Evolutionary conservation across 2,329 filamentous ascomycete species (phyloP).

Genomic region (Corinectria fuckeliana): DNA sequence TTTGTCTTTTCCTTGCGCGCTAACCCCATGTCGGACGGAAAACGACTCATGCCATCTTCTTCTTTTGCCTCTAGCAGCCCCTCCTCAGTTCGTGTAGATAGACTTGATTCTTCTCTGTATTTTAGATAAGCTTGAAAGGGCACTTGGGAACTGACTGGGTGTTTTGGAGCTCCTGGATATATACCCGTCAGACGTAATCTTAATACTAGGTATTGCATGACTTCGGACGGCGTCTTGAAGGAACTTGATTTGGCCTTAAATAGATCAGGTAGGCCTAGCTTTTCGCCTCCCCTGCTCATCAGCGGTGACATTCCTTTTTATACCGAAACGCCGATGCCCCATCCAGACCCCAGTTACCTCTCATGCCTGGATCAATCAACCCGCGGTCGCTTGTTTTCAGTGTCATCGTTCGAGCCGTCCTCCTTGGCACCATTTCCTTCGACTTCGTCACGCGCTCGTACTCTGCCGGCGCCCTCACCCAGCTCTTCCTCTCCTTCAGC

Average conservation of each 20-base stretch:
- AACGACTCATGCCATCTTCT: conserved; percentile 5
- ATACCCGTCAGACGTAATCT: conserved; percentile 35
- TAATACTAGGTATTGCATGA: conserved; percentile 40
- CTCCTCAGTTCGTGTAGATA: conserved; percentile 17
- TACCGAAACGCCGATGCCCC: conserved; percentile 34
- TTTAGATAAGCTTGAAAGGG: conserved; percentile 7
- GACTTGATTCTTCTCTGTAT: conserved; percentile 1
- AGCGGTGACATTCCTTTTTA: background rate
- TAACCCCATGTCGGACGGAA: conserved; percentile 19
- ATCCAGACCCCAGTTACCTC: background rate
- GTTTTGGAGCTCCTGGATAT: conserved; percentile 29
- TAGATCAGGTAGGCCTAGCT: background rate
- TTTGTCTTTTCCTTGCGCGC: conserved; percentile 10
- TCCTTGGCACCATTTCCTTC: conserved; percentile 56
- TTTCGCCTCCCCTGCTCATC: background rate
- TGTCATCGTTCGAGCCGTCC: conserved; percentile 44
- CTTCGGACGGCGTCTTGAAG: background rate
- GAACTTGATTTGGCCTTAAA: background rate
- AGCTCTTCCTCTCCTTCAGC: conserved; percentile 55
- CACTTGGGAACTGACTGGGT: conserved; percentile 9
- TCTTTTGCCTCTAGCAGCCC: background rate
- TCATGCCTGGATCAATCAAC: conserved; percentile 45
- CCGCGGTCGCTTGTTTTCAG: conserved; percentile 56
- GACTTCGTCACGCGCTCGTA: conserved; percentile 60
- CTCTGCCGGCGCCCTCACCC: conserved; percentile 69